Evolutionary conservation across 257 asterid genomes (phyloP).

Genomic region (Paulownia fortunei): DNA sequence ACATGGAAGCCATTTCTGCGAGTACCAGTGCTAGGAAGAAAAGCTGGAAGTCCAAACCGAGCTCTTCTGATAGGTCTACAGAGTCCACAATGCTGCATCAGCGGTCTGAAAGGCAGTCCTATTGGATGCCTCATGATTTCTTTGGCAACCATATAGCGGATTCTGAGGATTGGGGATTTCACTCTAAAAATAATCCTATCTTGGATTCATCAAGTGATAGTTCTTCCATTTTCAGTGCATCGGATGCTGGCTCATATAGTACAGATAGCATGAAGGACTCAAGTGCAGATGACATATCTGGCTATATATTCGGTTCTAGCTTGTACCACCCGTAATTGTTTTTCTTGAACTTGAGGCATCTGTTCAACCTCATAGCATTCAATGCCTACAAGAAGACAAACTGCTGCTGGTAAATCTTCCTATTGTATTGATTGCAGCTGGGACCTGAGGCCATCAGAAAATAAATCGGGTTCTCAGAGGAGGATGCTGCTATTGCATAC

Average conservation of each 20-base stretch:
- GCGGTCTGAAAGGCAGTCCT: background rate
- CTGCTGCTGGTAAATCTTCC: background rate
- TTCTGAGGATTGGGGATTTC: constrained; percentile 21
- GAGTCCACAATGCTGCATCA: constrained; percentile 13
- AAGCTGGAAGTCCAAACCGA: constrained; percentile 18
- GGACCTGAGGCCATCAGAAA: background rate
- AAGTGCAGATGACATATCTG: constrained; percentile 42
- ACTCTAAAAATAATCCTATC: constrained; percentile 16
- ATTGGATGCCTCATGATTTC: constrained; percentile 23
- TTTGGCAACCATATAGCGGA: constrained; percentile 11
- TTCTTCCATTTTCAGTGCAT: constrained; percentile 47
- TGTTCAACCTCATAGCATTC: background rate
- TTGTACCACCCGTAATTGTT: constrained; percentile 21
- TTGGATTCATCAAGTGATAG: constrained; percentile 40
- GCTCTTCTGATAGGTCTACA: background rate
- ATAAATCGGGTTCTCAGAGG: background rate
- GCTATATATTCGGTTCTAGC: constrained; percentile 42
- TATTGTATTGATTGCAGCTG: background rate
- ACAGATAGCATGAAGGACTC: constrained; percentile 53
- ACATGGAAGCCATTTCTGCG: constrained; percentile 27
- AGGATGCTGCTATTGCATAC: background rate
- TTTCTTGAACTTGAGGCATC: background rate
- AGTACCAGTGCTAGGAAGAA: constrained; percentile 26
- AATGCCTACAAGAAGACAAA: background rate
- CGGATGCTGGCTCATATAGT: constrained; percentile 49